A percentile compares a stretch with the other conserved stretches of the same genome.
Conservation (phyloP, 208 protist genomes). For the Chromosphaera perkinsii region DNA sequence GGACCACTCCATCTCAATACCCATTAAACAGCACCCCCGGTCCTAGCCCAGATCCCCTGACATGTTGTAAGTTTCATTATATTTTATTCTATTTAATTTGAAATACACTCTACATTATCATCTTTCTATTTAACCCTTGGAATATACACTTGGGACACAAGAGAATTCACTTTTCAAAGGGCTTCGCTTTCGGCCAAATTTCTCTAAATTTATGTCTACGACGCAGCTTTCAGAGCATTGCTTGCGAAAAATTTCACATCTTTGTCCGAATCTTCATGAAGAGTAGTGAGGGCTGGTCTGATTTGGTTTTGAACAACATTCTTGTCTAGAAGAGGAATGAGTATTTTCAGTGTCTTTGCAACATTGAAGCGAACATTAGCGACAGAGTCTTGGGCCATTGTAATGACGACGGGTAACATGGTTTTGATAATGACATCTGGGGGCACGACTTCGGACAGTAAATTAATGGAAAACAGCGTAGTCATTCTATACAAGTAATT, state of each 20-base stretch:
- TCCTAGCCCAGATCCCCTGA: no score
- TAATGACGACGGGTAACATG: conserved; percentile 58
- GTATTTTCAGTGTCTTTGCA: conserved; percentile 58
- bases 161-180: background rate
- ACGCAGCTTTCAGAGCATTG: background rate
- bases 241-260: conserved; percentile 71
- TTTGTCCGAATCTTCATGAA: conserved; percentile 57
- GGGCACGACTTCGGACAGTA: conserved; percentile 46
- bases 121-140: no score
- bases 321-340: conserved; percentile 5
- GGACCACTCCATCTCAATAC: no score
- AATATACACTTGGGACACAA: no score
- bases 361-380: conserved; percentile 78
- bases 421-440: conserved; percentile 38
- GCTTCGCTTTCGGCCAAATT: background rate
- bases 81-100: background rate
- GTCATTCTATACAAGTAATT: conserved; percentile 81
- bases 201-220: background rate
- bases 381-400: conserved; percentile 62
- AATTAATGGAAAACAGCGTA: conserved; percentile 63
- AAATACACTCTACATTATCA: no score
- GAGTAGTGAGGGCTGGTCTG: conserved; percentile 46
- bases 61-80: no score
- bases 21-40: no score
- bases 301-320: conserved; percentile 49